Base-by-base conservation (phyloP, 2,329 filamentous ascomycete species). In the Fusarium nematophilum region DNA sequence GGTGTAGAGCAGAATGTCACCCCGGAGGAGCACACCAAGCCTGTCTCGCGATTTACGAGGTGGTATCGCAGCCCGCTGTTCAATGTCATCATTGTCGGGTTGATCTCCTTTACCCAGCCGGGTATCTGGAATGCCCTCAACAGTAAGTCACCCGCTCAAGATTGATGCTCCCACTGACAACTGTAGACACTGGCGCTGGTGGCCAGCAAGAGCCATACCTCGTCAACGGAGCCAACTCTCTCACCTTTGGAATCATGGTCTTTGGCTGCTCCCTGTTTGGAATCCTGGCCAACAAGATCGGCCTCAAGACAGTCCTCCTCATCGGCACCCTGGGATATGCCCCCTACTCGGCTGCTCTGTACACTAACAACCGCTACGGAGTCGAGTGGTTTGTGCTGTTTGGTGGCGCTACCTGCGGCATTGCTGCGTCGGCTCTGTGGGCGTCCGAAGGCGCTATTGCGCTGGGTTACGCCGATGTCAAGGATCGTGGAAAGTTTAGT, bases 91-190 rank as follows among this genome's bases (percentile, higher is more conserved):
- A 71, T 84, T 3, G 82, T 84, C 39, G 82, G 82, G 14, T 75
- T 75, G 5, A 82, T 83, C 2, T 83, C 81, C 1, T 84, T 84
- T 58, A 75, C 82, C 11, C 79, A 79, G 0, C 80, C 80, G 0
- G 80, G 80, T 0, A 72, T 85, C 0, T 85, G 83, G 82, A 84
- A 83, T 68, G 83, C 83, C 0, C 82, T 85, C 74, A 84, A 82
- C 55, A 76, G 66, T 69, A 44, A 13, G 51, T 54, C 0, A 0
- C 23, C 29, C n/a, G 1, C 1, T 13, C n/a, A 3, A n/a, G 4
- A 18, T n/a, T 13, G 5, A 4, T 33, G 5, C 4, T 29, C 9
- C 5, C 3, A 11, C 29, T 47, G 13, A 51, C 17, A 0, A 17
- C 26, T 25, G n/a, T 9, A 68, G 66, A 78, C 3, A 73, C 85